These are phyloP conservation scores for Neophaeococcomyces aloes DNA, from an alignment of 2,329 filamentous ascomycete species.

Conservation along the genomic window DNA sequence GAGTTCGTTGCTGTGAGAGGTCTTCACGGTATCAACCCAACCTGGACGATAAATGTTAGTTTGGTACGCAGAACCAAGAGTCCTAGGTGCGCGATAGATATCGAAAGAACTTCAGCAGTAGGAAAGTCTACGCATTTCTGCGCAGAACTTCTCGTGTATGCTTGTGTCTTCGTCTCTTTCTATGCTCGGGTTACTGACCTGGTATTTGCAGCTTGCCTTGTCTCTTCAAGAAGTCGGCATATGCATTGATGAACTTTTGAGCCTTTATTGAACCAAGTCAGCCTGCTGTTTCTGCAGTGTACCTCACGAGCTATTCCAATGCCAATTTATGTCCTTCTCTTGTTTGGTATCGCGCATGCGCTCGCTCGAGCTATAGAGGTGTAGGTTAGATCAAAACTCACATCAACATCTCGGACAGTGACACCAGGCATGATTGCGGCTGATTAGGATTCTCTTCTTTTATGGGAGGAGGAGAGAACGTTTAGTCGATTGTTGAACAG, in stretches of 20 bases:
- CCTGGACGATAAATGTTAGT: conserved; percentile 40
- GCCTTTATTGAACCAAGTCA: conserved; percentile 33
- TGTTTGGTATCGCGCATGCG: conserved; percentile 13
- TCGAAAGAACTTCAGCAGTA: background rate
- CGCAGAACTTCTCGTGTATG: conserved; percentile 17
- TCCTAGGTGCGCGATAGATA: background rate
- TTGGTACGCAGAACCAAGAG: conserved; percentile 16
- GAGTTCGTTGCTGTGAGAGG: conserved; percentile 89
- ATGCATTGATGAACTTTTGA: conserved; percentile 58
- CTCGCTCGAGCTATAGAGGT: conserved; percentile 13
- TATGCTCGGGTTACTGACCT: conserved; percentile 40
- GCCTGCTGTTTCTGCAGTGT: conserved; percentile 10
- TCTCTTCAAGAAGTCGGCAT: conserved; percentile 60
- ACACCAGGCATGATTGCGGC: conserved; percentile 56
- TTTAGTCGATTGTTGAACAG: background rate
- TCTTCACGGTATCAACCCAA: conserved; percentile 99
- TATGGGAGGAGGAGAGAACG: background rate
- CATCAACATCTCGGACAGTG: conserved; percentile 57
- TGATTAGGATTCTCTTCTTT: conserved; percentile 15
- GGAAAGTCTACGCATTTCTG: background rate
- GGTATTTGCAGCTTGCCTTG: conserved; percentile 61
- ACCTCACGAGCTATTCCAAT: conserved; percentile 6
- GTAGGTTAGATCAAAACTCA: conserved; percentile 31
- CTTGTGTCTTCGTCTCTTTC: conserved; percentile 22
- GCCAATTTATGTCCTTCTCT: background rate